phyloP scores from a whole-genome alignment of 345 rosid species.

The Bruguiera sexangula region DNA sequence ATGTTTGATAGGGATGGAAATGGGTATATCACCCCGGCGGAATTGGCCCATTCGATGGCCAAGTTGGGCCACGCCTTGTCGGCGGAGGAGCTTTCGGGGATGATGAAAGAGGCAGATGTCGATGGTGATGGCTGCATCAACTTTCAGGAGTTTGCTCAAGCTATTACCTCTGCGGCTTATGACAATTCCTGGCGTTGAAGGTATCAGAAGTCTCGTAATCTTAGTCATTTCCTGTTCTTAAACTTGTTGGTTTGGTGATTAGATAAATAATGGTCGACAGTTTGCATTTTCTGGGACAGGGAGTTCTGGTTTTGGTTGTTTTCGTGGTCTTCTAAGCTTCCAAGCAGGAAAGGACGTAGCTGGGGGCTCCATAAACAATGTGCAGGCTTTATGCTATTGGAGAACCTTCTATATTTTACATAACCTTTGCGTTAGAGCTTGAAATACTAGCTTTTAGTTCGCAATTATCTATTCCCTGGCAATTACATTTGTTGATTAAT shows the following conservation, averaged over 20 bases:
- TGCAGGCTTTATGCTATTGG: not conserved
- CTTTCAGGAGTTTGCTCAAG: conserved; percentile 70
- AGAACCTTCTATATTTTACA: not conserved
- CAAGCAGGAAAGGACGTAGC: not conserved
- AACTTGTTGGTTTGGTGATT: too few relatives aligned
- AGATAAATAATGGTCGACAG: too few relatives aligned
- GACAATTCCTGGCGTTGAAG: conserved; percentile 72
- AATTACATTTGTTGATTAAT: not conserved
- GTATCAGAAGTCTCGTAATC: not conserved
- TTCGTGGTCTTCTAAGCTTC: not conserved
- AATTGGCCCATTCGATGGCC: conserved; percentile 47
- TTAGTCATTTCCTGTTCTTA: too few relatives aligned
- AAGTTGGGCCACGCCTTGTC: conserved; percentile 44
- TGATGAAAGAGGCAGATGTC: conserved; percentile 91
- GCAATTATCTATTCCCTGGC: not conserved
- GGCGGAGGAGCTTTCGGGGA: conserved; percentile 77
- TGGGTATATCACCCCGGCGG: conserved; percentile 45
- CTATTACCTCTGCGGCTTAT: conserved; percentile 85
- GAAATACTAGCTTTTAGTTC: not conserved
- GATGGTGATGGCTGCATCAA: conserved; percentile 90
- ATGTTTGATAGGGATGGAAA: conserved; percentile 48
- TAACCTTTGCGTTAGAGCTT: not conserved
- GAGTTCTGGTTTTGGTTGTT: not conserved
- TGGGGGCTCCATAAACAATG: too few relatives aligned
- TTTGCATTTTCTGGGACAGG: too few relatives aligned